Evolutionary conservation across 2,329 filamentous ascomycete species (phyloP).

Genomic region (Ascochyta koolunga): DNA sequence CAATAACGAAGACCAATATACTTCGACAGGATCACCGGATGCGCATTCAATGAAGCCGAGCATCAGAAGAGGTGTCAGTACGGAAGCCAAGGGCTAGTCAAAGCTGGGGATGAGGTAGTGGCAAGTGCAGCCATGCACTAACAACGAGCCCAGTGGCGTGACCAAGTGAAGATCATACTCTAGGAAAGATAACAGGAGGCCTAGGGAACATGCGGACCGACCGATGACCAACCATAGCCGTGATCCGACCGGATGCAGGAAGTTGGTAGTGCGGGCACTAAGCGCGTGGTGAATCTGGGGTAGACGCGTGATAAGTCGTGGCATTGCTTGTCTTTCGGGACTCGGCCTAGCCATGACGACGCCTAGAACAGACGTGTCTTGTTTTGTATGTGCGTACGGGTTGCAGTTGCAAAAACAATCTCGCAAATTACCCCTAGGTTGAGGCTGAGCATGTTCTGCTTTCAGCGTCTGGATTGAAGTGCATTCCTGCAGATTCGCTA

Average conservation of each 20-base stretch:
- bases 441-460: neutral
- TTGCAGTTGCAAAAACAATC: neutral
- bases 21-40: constrained; percentile 11
- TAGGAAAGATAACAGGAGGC: neutral
- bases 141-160: constrained; percentile 1
- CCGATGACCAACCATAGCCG: neutral
- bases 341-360: constrained; percentile 6
- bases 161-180: neutral
- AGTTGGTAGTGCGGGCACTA: neutral
- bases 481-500: constrained; percentile 12
- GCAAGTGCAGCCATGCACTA: constrained; percentile 3
- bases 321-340: constrained; percentile 3
- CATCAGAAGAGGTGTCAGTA: neutral
- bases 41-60: neutral
- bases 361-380: neutral
- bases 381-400: neutral
- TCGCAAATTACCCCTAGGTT: neutral
- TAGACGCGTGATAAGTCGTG: constrained; percentile 3
- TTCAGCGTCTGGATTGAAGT: neutral
- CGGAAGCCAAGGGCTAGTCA: constrained; percentile 10
- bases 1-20: neutral
- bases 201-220: constrained; percentile 2
- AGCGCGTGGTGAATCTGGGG: constrained; percentile 5
- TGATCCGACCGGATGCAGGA: neutral
- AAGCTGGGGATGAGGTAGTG: constrained; percentile 3